phyloP scores from a whole-genome alignment of 495 filamentous ascomycete genomes.

The Penicillium daleae region DNA sequence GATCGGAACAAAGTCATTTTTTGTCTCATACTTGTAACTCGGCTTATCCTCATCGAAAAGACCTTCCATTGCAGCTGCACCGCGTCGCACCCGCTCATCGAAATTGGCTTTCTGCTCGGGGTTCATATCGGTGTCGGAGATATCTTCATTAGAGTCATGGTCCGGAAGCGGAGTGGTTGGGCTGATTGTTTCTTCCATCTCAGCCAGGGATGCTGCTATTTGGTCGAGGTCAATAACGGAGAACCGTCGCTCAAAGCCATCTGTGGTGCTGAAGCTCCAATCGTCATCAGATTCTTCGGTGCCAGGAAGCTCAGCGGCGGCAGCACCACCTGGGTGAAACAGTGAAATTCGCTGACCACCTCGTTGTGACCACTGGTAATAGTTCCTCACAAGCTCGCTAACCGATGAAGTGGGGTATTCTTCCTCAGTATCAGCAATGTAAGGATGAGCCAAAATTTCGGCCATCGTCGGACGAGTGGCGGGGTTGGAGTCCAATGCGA shows the following conservation, averaged over 20 bases:
- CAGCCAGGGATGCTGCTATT: constrained; percentile 47
- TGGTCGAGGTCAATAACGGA: constrained; percentile 52
- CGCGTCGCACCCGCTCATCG: constrained; percentile 53
- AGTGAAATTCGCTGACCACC: constrained; percentile 85
- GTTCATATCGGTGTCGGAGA: constrained; percentile 33
- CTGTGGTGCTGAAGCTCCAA: constrained; percentile 92
- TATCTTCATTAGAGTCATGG: constrained; percentile 30
- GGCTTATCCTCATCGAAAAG: constrained; percentile 53
- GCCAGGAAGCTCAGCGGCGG: constrained; percentile 57
- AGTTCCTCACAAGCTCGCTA: constrained; percentile 75
- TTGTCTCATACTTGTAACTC: constrained; percentile 52
- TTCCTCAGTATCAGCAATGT: constrained; percentile 60
- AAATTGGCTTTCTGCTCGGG: constrained; percentile 49
- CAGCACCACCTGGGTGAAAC: constrained; percentile 75
- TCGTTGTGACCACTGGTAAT: constrained; percentile 81
- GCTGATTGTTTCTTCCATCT: constrained; percentile 41
- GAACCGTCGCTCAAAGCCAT: constrained; percentile 72
- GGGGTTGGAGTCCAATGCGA: constrained; percentile 77
- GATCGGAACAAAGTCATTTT: constrained; percentile 51
- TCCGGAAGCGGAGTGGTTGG: constrained; percentile 30
- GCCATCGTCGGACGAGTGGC: constrained; percentile 69
- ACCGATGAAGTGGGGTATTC: constrained; percentile 70
- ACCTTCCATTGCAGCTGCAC: constrained; percentile 50
- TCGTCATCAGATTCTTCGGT: constrained; percentile 59
- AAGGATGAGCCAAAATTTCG: constrained; percentile 50